phyloP scores from a whole-genome alignment of 1,284 basidiomycete species.

The Erythrobasidium hasegawianum region DNA sequence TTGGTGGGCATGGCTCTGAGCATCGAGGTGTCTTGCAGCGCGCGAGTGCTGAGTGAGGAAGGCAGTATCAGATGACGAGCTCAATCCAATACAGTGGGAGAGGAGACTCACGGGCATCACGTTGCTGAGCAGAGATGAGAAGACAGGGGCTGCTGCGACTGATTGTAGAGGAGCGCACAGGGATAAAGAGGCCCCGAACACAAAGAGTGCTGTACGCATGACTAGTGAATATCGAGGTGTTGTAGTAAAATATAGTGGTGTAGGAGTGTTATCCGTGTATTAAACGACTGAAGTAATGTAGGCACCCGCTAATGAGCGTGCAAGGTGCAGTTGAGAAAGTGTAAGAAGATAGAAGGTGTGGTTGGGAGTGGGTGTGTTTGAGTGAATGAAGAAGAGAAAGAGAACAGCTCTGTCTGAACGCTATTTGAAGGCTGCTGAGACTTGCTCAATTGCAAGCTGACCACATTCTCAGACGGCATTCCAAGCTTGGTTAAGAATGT shows the following conservation, averaged over 20 bases:
- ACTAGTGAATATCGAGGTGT: not conserved
- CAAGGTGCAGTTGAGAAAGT: not conserved
- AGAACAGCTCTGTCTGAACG: not conserved
- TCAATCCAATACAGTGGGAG: not conserved
- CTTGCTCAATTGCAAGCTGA: not conserved
- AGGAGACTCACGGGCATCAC: conserved; percentile 19
- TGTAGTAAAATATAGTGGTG: not conserved
- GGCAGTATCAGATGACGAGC: not conserved
- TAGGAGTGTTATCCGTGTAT: not conserved
- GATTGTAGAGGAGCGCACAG: conserved; percentile 2
- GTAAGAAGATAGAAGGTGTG: not conserved
- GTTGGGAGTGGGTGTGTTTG: not conserved
- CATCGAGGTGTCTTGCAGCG: not conserved
- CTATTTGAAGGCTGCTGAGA: not conserved
- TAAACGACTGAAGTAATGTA: conserved; percentile 2
- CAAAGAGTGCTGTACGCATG: not conserved
- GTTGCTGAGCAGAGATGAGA: conserved; percentile 5
- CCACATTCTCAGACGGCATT: too few species aligned
- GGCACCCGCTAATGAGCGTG: conserved; percentile 1
- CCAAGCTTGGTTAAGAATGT: too few species aligned
- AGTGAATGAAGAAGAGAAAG: not conserved
- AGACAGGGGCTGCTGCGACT: conserved; percentile 6
- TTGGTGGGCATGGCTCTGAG: not conserved
- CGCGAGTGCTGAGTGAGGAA: not conserved
- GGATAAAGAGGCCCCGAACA: not conserved